Evolutionary conservation across 495 filamentous ascomycete species (phyloP).

Genomic region (Hyaloscypha hepaticicola): DNA sequence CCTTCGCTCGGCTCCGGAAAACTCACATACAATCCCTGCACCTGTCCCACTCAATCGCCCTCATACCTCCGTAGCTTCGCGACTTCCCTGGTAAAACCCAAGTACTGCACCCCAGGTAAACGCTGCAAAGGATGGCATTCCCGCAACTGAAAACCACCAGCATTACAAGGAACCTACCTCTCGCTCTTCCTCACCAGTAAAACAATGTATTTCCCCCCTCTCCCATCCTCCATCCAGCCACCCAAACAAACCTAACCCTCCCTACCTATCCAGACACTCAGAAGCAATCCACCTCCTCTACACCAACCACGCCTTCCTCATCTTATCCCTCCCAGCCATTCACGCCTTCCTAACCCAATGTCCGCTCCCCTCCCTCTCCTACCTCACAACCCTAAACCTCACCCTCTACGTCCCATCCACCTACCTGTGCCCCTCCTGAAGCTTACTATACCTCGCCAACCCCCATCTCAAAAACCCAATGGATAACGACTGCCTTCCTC

Average conservation of each 20-base stretch:
- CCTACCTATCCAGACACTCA: neutral
- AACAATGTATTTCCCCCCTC: neutral
- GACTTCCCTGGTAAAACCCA: neutral
- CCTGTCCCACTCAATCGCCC: neutral
- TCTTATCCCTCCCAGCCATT: neutral
- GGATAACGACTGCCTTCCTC: neutral
- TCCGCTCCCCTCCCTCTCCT: neutral
- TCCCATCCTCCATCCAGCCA: neutral
- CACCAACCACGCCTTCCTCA: neutral
- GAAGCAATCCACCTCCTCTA: conserved; percentile 20
- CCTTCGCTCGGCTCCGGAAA: neutral
- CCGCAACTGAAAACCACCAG: neutral
- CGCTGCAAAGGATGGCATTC: neutral
- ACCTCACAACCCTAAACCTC: neutral
- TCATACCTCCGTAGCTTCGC: neutral
- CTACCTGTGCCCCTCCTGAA: neutral
- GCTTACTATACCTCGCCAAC: too few species aligned
- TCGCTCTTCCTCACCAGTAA: neutral
- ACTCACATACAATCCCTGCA: neutral
- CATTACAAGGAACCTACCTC: neutral
- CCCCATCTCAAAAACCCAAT: neutral
- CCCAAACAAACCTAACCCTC: neutral
- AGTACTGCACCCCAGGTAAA: neutral
- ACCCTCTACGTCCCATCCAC: neutral
- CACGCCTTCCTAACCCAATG: neutral